Evolutionary conservation across 306 rosid species (phyloP), one percentile per base, ranked within the genome.

Genomic region (Vigna reflexopilosa): DNA sequence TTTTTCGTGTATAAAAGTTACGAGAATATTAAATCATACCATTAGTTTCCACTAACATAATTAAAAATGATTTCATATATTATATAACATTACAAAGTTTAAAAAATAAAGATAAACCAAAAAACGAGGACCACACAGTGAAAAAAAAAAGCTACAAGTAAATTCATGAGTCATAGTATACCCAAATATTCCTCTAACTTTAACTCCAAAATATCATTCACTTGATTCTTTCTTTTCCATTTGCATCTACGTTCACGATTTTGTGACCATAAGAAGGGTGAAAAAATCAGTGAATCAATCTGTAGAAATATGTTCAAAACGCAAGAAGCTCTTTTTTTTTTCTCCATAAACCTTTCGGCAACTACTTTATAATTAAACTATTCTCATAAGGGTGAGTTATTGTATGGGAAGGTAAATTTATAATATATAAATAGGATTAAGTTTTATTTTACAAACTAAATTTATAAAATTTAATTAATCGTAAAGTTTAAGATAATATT

Each of bases 181-280:
- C 72, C 28, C 24, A 66, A 67, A 81, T 67, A 81, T 81, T 81
- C 84, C 58, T 75, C 65, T 7, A 58, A 49, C 84, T 75, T 81
- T 81, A 75, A 75, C 76, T 75, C 75, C 72, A 40, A 81, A 67
- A 81, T 64, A 67, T 80, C 75, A 66, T 34, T 26, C 68, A 57
- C 34, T 7, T 19, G 76, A 81, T 74, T 81, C 76, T 58, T 56
- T 48, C 72, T 81, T 67, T 51, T 57, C 57, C 65, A 47, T 64
- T 74, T 67, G 59, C 55, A 57, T 57, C 65, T 63, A 47, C 66
- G 57, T 48, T 38, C 49, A 67, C 70, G 32, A 45, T 47, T 66
- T 65, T 34, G 70, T 28, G 67, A 73, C 45, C 74, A 52, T 66
- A 56, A 74, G 62, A 73, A 44, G 38, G 73, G 50, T 80, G 72